Evolutionary conservation across 352 stramenopile genomes (phyloP), one percentile per base, ranked within the genome.

Genomic region (Blastocystis sp.): DNA sequence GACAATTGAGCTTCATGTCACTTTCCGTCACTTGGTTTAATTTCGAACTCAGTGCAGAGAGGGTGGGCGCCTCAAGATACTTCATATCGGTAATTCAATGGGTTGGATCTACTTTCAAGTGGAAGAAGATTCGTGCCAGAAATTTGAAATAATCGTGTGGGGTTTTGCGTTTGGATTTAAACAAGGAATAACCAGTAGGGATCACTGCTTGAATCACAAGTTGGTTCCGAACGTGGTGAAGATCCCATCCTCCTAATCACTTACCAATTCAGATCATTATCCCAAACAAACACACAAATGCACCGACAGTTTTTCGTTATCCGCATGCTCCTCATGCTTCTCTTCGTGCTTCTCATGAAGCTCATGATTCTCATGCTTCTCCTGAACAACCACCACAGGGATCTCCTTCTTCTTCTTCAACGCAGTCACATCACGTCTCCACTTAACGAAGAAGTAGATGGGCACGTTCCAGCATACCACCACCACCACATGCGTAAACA

Each of bases 1-100:
- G 42, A 44, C 69, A 81, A 44, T 81, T 64, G 4, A 81, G 40
- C 49, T 81, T 54, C 69, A 81, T 64, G 44, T 81, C 69, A 49
- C 69, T 61, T 18, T 81, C 69, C 24, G 69, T 81, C 21, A 63
- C 69, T 24, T 38, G 27, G 42, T 81, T 81, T 4, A 81, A 38
- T 81, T 81, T 81, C 8, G 69, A 81, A 46, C 69, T 63, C 48
- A 81, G 53, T 40, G 48, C 69, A 27, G 69, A 61, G 4, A 81
- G 32, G 9, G 44, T 49, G 11, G 69, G 69, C 14, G 9, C 49
- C 29, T 81, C 69, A 29, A 81, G 51, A 64, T 81, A 81, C 27
- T 81, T 81, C 69, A 81, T 81, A n/a, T 24, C 57, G n/a, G n/a
- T 42, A 36, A 38, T 67, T 38, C 3, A 16, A 59, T 16, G 32